Percentiles rank a stretch among this genome's conserved stretches.
Conservation (phyloP, 2,329 filamentous ascomycete species). For the Colletotrichum sp. region DNA sequence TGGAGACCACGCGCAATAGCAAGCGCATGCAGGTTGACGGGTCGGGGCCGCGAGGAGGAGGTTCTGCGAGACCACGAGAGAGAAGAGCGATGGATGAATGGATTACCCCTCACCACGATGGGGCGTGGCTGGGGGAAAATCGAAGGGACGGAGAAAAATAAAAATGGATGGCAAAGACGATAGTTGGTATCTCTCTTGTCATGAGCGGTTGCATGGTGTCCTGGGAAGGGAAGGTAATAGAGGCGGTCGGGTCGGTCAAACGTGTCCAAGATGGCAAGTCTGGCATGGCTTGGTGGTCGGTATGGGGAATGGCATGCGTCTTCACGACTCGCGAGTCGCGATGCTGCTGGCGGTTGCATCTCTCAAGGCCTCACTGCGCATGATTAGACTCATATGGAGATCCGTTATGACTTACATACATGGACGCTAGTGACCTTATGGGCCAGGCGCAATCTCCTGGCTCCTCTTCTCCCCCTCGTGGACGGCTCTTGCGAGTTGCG, state of each 20-base stretch:
- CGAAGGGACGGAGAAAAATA: not conserved
- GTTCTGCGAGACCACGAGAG: not conserved
- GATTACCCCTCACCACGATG: not conserved
- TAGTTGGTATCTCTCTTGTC: not conserved
- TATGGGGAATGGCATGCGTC: slow-evolving; percentile 9
- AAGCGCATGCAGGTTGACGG: slow-evolving; percentile 1
- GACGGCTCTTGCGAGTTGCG: not conserved
- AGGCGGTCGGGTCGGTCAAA: not conserved
- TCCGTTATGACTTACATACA: slow-evolving; percentile 22
- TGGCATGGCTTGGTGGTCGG: not conserved
- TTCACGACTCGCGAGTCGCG: slow-evolving; percentile 20
- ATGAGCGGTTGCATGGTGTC: not conserved
- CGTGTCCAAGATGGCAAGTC: not conserved
- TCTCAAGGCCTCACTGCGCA: slow-evolving; percentile 17
- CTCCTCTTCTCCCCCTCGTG: not conserved
- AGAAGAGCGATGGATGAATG: not conserved
- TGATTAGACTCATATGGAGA: slow-evolving; percentile 19
- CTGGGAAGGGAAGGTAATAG: slow-evolving; percentile 12
- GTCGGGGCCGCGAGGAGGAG: not conserved
- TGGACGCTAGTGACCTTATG: slow-evolving; percentile 16
- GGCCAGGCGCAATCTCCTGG: slow-evolving; percentile 16
- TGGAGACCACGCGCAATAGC: not conserved
- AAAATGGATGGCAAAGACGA: not conserved
- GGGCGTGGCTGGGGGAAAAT: not conserved
- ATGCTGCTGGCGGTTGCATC: slow-evolving; percentile 13